Evolutionary conservation across 345 rosid species (phyloP).

Genomic region (Arabidopsis suecica): DNA sequence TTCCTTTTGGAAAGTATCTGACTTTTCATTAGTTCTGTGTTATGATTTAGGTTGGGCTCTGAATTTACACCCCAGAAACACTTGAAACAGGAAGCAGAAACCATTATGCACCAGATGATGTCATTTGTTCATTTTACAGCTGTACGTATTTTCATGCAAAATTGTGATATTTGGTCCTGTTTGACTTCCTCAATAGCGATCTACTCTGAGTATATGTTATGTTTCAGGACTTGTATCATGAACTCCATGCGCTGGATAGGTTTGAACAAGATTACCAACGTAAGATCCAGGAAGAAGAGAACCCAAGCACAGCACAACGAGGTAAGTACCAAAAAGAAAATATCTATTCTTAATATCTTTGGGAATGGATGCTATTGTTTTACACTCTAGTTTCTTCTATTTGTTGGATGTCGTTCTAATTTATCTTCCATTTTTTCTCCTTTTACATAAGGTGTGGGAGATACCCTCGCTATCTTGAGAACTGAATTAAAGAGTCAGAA

Average conservation of each 20-base stretch:
- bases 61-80: constrained; percentile 74
- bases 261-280: constrained; percentile 98
- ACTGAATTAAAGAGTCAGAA: constrained; percentile 90
- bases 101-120: constrained; percentile 76
- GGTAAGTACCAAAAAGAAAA: constrained; percentile 48
- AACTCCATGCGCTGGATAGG: constrained; percentile 94
- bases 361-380: constrained; percentile 12
- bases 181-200: background rate
- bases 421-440: constrained; percentile 2
- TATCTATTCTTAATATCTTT: background rate
- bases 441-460: constrained; percentile 54
- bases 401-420: constrained; percentile 7
- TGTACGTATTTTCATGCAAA: constrained; percentile 56
- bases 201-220: constrained; percentile 18
- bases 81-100: constrained; percentile 79
- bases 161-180: constrained; percentile 18
- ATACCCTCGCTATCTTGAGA: constrained; percentile 83
- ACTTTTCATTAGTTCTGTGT: constrained; percentile 37
- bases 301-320: constrained; percentile 69
- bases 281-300: constrained; percentile 92
- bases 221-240: constrained; percentile 93
- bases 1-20: constrained; percentile 30
- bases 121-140: constrained; percentile 84
- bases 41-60: constrained; percentile 72
- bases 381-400: background rate